phyloP scores from a whole-genome alignment of 1,284 basidiomycete genomes.

The Cutaneotrichosporon sp. region DNA sequence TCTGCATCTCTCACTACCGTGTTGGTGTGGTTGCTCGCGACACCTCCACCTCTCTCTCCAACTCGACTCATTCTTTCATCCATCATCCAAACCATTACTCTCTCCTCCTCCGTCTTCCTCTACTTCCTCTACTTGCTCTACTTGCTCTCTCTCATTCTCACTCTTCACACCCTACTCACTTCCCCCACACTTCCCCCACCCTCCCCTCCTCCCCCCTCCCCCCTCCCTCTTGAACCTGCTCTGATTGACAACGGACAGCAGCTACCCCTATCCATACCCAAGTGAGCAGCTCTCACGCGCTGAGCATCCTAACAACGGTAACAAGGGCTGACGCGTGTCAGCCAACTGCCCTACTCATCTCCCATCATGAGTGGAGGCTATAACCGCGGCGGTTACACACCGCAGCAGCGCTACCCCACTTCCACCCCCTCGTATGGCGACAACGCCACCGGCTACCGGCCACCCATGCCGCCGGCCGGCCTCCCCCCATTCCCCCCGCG shows the following conservation, averaged over 20 bases:
- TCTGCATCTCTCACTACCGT: too few relatives aligned
- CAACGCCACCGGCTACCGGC: conserved; percentile 9
- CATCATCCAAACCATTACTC: neutral
- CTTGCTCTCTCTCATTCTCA: neutral
- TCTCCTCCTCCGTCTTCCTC: too few relatives aligned
- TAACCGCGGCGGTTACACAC: conserved; percentile 14
- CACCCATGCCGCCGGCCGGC: conserved; percentile 24
- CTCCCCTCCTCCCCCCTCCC: too few relatives aligned
- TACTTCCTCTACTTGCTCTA: too few relatives aligned
- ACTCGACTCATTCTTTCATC: neutral
- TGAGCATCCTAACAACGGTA: conserved; percentile 3
- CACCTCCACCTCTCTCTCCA: neutral
- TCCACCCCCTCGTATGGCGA: conserved; percentile 21
- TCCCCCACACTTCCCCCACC: neutral
- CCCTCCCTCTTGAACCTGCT: neutral
- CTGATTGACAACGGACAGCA: conserved; percentile 1
- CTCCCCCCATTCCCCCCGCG: conserved; percentile 30
- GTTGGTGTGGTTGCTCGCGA: too few relatives aligned
- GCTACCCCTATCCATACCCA: neutral
- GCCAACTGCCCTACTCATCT: neutral
- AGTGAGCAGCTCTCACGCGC: neutral
- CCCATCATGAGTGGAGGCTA: conserved; percentile 29
- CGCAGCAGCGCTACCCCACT: conserved; percentile 12
- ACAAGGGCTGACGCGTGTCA: conserved; percentile 1
- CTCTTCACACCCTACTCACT: conserved; percentile 5